Base-by-base conservation (phyloP, 805 yeast genomes). In the Saccharomycopsis sp. region DNA sequence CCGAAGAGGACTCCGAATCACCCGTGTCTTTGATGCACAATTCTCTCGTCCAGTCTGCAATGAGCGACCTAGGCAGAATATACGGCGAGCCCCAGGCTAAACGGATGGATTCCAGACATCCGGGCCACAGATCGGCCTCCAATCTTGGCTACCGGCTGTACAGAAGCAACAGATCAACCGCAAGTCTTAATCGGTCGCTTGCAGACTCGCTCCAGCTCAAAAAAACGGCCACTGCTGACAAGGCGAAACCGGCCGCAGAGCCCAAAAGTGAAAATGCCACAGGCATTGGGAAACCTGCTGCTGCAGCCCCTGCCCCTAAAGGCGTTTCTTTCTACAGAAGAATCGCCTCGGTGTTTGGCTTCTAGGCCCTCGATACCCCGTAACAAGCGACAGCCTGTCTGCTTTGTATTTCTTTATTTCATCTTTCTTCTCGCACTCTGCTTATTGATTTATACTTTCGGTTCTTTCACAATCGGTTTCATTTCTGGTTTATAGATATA, bases 61-160 rank as follows among this genome's bases (percentile, higher is more conserved):
- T 50, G 12, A n/a, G 50, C 20, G 57, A 50, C n/a, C 37, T 50
- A 29, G 14, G 24, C 20, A 16, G 12, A 20, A 23, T 50, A 34
- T 54, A 47, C 24, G 57, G 53, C 12, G 57, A 53, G 37, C 53
- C 53, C 21, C 48, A 37, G 44, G n/a, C 21, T 44, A 44, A n/a
- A 16, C 8, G 48, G 16, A 44, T 12, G 21, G 37, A n/a, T n/a
- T n/a, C 37, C 37, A 29, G 37, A 29, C 9, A 5, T 29, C 12
- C 37, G 5, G 37, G 37, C 37, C 5, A 5, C 12, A 12, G 37
- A 29, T 7, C 9, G 5, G 37, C 37, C 37, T 7, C 37, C 37
- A 29, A 29, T 29, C 37, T 29, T 12, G 37, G 37, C 5, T 12
- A 7, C 37, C 37, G 37, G 5, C 37, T 29, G 37, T 29, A 29